Base-by-base conservation (phyloP, 2,329 filamentous ascomycete species). In the Amphichorda felina region DNA sequence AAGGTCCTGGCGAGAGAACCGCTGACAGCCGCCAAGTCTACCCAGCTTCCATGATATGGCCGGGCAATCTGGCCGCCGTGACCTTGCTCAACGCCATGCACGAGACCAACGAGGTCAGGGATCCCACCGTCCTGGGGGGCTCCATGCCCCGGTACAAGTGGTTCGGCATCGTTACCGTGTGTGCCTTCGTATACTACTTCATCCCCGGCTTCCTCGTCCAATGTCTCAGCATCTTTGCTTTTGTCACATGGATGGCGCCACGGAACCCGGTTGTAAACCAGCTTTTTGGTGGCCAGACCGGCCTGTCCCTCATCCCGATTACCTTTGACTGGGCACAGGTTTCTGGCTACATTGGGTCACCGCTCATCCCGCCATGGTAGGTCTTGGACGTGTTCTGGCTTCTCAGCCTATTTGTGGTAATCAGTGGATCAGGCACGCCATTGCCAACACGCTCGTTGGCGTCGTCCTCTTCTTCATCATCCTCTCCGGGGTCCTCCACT, bases 261-360 rank as follows among this genome's bases (percentile, higher is more conserved):
- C 63, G 83, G 34, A 83, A 72, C 40, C 63, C 72, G 0, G 57
- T 82, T 8, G 55, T 86, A 27, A 87, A 86, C 43, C 80, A 86
- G 50, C 49, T 86, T 2, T 86, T 86, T 44, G 82, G 82, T 2
- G 79, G 77, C 2, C 66, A 64, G 33, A 79, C 75, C 0, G 81
- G 82, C 0, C 43, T 86, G 4, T 81, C 75, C 0, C 48, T 86
- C 19, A 57, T 85, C 6, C 80, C 81, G 2, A 72, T 86, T 22
- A 84, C 79, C 0, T 83, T 86, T 48, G 81, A 86, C 59, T 85
- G 81, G 79, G 79, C 77, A 5, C 77, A 83, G 45, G 68, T 84
- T 35, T 68, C 77, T 3, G 81, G 78, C 32, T 85, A 73, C 41
- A 63, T 81, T 35, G 72, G 72, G 21, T 81, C 75, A 8, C 80